Evolutionary conservation across 2,329 filamentous ascomycete genomes (phyloP).

Genomic region (Scedosporium dehoogii): DNA sequence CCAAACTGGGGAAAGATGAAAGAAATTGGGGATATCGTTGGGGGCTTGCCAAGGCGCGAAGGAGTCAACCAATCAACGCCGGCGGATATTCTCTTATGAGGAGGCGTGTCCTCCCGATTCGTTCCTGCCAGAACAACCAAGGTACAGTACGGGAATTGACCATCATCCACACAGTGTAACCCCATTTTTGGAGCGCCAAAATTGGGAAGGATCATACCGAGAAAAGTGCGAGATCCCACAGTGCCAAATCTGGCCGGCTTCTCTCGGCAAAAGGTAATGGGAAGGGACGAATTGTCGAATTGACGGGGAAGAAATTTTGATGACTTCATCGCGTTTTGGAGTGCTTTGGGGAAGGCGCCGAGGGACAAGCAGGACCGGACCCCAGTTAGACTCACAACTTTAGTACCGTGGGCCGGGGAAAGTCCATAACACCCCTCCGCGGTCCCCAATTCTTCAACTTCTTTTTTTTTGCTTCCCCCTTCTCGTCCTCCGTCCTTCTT

Average conservation of each 20-base stretch:
- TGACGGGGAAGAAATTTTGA: slow-evolving; percentile 1
- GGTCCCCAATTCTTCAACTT: no score
- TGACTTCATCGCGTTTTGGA: neutral
- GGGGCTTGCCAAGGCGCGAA: neutral
- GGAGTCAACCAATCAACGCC: neutral
- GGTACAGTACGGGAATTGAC: neutral
- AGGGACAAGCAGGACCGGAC: neutral
- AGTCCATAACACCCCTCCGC: no score
- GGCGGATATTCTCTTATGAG: neutral
- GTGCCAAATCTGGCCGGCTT: slow-evolving; percentile 3
- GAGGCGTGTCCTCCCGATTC: no score
- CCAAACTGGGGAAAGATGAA: slow-evolving; percentile 6
- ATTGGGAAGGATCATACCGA: neutral
- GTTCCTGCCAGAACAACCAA: neutral
- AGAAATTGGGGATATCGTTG: neutral
- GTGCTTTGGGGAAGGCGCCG: neutral
- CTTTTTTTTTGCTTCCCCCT: no score
- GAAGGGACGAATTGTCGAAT: neutral
- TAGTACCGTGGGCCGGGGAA: no score
- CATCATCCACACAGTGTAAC: neutral
- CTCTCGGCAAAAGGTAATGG: neutral
- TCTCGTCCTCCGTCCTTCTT: no score
- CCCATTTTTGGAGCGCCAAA: neutral
- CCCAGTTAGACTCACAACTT: neutral
- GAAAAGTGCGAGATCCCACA: neutral